Evolutionary conservation across 2,329 filamentous ascomycete genomes (phyloP), one percentile per base, ranked within the genome.

Genomic region (Fragosphaeria purpurea): DNA sequence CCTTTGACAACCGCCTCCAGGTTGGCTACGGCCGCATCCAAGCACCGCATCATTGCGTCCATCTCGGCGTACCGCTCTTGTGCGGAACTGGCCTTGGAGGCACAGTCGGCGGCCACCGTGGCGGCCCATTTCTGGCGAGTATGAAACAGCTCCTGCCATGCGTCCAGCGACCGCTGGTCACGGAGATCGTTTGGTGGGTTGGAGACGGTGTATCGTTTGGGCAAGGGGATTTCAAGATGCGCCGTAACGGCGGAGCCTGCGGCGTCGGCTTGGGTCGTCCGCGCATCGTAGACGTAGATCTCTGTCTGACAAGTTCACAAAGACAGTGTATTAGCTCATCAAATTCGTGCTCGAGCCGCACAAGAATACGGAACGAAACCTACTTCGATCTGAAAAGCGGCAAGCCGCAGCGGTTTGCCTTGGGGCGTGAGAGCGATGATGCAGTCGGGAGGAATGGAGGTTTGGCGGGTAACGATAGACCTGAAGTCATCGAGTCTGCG

Each of bases 241-340:
- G 73, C 64, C 13, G 67, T 67, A 13, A 71, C 66, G 6, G 70
- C 62, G 44, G 67, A 64, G 39, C 67, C 68, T 7, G 74, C 60
- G 47, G 76, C 71, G 46, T 75, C 69, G 47, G 79, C 67, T 56
- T 83, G 76, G 56, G 85, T 81, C 60, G 85, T 80, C 58, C 83
- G 82, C 55, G 89, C 85, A 67, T 96, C 89, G 68, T 95, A 98
- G 48, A 97, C 80, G 64, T 86, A 97, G 51, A 98, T 82, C 65
- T 97, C 89, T 58, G 81, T 86, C 85, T 94, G 44, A 6, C 7
- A 8, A 13, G 48, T 46, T 13, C 22, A 22, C 22, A 22, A 22
- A 2, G 22, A 22, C 3, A 3, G 3, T 22, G 22, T 22, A 22
- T 22, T 22, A 22, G 22, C 22, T 22, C 22, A 22, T 22, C 3